Base-by-base conservation (phyloP, 345 rosid species). In the Rhizophora apiculata region DNA sequence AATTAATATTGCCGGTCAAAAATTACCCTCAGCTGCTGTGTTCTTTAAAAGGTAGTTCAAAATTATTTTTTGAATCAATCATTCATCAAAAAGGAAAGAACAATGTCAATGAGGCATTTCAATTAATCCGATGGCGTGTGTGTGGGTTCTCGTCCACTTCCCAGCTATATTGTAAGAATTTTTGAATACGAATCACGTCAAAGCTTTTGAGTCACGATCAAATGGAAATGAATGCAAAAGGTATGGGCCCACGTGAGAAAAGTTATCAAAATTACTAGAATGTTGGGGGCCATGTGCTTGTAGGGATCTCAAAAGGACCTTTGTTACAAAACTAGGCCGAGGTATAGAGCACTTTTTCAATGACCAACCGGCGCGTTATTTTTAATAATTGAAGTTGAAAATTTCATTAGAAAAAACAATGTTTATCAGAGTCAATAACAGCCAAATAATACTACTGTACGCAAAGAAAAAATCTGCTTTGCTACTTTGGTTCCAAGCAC, bases 231-330 rank as follows among this genome's bases (percentile, higher is more conserved):
- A 52, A 51, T 11, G 29, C 51, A 18, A 26, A 19, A 34, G 51
- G 67, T 37, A 62, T 62, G 75, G 57, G 73, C 69, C 81, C 85
- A 79, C 74, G 81, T 76, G 81, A 82, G 62, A 65, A 68, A 72
- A 82, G 63, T 31, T n/a, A 60, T 58, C 32, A 61, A 70, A 29
- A 67, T 30, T 71, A 54, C 22, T 36, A 67, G 74, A 75, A 78
- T 78, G 78, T 68, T 74, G 75, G 72, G 70, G 66, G 52, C 68
- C 87, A 84, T 81, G 84, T 83, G 84, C 78, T 59, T 31, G n/a
- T 43, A 74, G 66, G 60, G 71, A 71, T 65, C 64, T 67, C 62
- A 8, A 34, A 67, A 71, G 11, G 57, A 16, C 20, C 59, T 72
- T 82, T 71, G 63, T 58, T 72, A 26, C 57, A 73, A 62, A 69